A percentile compares a stretch with the other conserved stretches of the same genome.
Conservation (phyloP, 2,329 filamentous ascomycete genomes). For the Thermothelomyces thermophilus region DNA sequence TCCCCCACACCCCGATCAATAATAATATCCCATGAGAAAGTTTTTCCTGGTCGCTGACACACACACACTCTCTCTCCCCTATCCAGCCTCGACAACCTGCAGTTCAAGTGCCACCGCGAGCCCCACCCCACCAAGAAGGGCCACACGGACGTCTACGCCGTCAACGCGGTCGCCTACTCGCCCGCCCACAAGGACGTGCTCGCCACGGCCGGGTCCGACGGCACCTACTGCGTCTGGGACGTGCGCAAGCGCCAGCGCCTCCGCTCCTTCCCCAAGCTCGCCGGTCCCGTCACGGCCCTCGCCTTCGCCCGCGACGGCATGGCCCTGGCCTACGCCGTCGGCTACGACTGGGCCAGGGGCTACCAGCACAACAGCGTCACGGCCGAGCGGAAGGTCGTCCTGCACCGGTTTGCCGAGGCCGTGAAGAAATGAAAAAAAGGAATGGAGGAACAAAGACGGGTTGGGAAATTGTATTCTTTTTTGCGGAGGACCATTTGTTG, state of each 20-base stretch:
- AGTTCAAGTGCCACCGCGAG: constrained; percentile 31
- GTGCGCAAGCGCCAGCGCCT: constrained; percentile 42
- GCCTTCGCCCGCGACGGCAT: constrained; percentile 56
- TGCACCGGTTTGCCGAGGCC: constrained; percentile 25
- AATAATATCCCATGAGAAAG: too few species aligned
- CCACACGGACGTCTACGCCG: constrained; percentile 27
- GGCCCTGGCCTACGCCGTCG: constrained; percentile 54
- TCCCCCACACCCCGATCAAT: too few species aligned
- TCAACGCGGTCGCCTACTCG: constrained; percentile 31
- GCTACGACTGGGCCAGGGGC: constrained; percentile 69
- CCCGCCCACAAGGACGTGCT: constrained; percentile 24
- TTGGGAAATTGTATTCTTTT: too few species aligned
- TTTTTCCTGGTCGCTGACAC: too few species aligned
- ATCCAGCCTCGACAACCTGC: constrained; percentile 22
- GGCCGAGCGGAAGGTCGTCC: constrained; percentile 23
- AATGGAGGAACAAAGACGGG: too few species aligned
- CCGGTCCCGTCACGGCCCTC: constrained; percentile 54
- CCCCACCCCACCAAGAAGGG: constrained; percentile 9
- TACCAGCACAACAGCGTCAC: constrained; percentile 32
- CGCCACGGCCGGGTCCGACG: constrained; percentile 32
- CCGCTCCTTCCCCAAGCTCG: constrained; percentile 44
- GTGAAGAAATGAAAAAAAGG: constrained; percentile 14
- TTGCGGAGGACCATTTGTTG: background rate
- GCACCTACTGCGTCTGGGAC: constrained; percentile 48
- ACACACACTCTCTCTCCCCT: background rate